Evolutionary conservation across 768 basidiomycete species (phyloP), one percentile per base, ranked within the genome.

Genomic region (Serpula lacrymans): DNA sequence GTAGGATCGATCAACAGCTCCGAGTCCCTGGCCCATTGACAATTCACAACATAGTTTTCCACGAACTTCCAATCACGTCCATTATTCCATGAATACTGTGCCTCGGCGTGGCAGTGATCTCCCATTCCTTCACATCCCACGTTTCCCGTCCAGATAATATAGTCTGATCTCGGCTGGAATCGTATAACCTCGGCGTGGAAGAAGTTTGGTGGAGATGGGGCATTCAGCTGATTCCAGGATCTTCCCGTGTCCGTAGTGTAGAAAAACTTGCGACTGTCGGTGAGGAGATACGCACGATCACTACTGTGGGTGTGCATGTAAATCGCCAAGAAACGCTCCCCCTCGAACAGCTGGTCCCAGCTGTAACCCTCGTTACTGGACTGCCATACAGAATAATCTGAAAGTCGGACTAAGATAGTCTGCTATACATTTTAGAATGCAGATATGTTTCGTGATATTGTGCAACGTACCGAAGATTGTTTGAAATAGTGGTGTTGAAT

Each of bases 341-440:
- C 70, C 0, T 78, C 72, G 55, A 59, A 65, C 11, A 83, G 71
- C 44, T 80, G 82, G 30, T 73, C 72, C 94, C 95, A 99, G 0
- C 82, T 82, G 62, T 90, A 92, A 1, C 95, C 96, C 62, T 99
- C 94, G 57, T 93, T 97, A 52, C 79, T 80, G 1, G 92, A 96
- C 67, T 97, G 93, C 91, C 91, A 98, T 39, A 98, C 71, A 0
- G 77, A 73, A 46, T 79, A 62, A 54, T 98, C 92, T 1, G 60
- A 58, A 3, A 96, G 74, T 5, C 88, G 83, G 28, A 89, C 80
- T 23, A 99, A 77, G 41, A 98, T 76, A 1, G 92, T 93, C 77
- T 89, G 52, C 0, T 46, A 40, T 29, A 17, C 27, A 37, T 30
- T 25, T 10, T 10, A 39, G 16, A 36, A 25, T 14, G 16, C 39